Base-by-base conservation (phyloP, 2,329 filamentous ascomycete genomes). In the Hirsutella thompsonii region DNA sequence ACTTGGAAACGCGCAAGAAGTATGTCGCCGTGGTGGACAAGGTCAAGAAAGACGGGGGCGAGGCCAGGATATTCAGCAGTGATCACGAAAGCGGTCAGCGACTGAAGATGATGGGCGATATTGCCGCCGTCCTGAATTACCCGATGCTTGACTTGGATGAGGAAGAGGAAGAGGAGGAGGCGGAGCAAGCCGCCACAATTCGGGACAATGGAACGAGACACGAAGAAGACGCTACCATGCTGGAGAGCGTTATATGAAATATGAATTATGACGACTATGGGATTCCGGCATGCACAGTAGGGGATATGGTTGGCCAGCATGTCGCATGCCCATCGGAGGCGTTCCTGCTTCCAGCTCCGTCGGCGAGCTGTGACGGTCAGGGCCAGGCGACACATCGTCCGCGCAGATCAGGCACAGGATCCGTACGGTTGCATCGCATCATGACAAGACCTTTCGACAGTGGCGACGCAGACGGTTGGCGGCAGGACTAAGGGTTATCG, bases 31-130 rank as follows among this genome's bases (percentile, higher is more conserved):
- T 96, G 36, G 89, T 96, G 3, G 90, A 96, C 58, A 81, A 80
- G 46, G 90, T 96, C n/a, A 78, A 80, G 48, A 79, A 79, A 3
- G 81, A 87, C 47, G 92, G 90, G 5, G 92, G 90, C 2, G 88
- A 95, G 49, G 85, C 87, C 1, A 71, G 85, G 41, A 76, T 96
- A n/a, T 63, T 96, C 21, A 96, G 90, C 59, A 89, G 84, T 52
- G 83, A 93, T 54, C 90, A 96, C 59, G 90, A 95, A 66, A 95
- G 89, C 58, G 92, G 92, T 1, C 82, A 83, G 64, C 70, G 88
- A 44, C 63, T 98, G 13, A 85, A 89, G 49, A 83, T 80, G 11
- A 59, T 96, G 45, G 89, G 92, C 1, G 84, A 88, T 16, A 82
- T 98, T 46, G 92, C 90, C 14, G 88, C 88, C 2, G 82, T 95